Conservation (phyloP, 2,329 filamentous ascomycete genomes). For the Tympanopsis confertula region DNA sequence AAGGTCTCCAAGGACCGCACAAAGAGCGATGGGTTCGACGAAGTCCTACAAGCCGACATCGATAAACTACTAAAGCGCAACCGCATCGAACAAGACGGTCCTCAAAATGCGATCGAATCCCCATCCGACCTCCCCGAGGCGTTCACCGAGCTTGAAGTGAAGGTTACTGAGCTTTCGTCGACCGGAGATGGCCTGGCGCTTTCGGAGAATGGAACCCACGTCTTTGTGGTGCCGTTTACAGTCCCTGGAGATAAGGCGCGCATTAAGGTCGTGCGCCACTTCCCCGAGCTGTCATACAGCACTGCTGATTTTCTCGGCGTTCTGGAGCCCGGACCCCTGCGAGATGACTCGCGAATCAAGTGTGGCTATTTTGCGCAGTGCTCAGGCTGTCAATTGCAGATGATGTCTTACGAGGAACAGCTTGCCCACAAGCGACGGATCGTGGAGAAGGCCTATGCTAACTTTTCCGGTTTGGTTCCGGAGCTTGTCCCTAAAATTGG, state of each 20-base stretch:
- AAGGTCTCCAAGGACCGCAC: slow-evolving; percentile 22
- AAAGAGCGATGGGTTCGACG: slow-evolving; percentile 15
- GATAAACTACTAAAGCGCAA: slow-evolving; percentile 15
- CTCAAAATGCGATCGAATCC: neutral
- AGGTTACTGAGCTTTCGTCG: slow-evolving; percentile 52
- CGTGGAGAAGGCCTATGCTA: slow-evolving; percentile 59
- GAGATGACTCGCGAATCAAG: slow-evolving; percentile 46
- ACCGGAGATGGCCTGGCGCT: slow-evolving; percentile 60
- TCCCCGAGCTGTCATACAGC: slow-evolving; percentile 40
- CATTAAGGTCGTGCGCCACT: slow-evolving; percentile 51
- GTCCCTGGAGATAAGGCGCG: slow-evolving; percentile 54
- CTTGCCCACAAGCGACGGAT: slow-evolving; percentile 57
- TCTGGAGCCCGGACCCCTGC: slow-evolving; percentile 41
- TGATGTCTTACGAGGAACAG: slow-evolving; percentile 58
- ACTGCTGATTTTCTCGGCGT: slow-evolving; percentile 55
- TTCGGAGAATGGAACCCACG: slow-evolving; percentile 32
- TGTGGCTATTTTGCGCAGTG: slow-evolving; percentile 60
- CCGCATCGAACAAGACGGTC: neutral
- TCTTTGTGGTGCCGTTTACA: slow-evolving; percentile 60
- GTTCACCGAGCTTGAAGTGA: slow-evolving; percentile 51
- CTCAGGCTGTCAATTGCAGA: slow-evolving; percentile 65
- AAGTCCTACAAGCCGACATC: slow-evolving; percentile 32
- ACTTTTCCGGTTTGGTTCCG: slow-evolving; percentile 55
- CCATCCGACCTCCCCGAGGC: slow-evolving; percentile 28
- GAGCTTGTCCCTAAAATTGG: slow-evolving; percentile 48